Base-by-base conservation (phyloP, 2,329 filamentous ascomycete species). In the Penicillium glabrum region DNA sequence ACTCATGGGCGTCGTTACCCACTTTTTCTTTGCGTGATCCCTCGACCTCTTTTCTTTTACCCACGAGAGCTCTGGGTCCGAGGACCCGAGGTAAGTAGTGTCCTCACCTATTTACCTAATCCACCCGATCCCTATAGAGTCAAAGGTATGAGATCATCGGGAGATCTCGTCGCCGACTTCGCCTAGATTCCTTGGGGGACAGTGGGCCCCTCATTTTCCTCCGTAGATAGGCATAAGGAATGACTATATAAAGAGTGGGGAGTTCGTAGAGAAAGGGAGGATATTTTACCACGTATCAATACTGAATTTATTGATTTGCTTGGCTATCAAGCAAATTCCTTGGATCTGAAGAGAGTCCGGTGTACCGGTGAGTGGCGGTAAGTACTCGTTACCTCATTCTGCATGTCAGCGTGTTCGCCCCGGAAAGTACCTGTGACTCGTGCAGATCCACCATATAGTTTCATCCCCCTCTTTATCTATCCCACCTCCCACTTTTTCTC, bases 321-420 rank as follows among this genome's bases (percentile, higher is more conserved):
- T 37, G 33, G 33, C 49, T 19, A 21, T 23, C 35, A 39, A 41
- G 13, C 23, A 39, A 41, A 41, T 41, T 41, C 39, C 19, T 41
- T 41, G 19, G 39, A 39, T 39, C 35, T 39, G 50, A 43, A 16
- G 16, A 45, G 41, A 29, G 37, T 49, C 57, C 64, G 64, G 64
- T 67, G 65, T 65, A 50, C 65, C 65, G 65, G 65, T 67, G 65
- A 67, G 50, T 50, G 53, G 47, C 54, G 48, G 49, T 48, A 55
- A 49, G 58, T 63, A 59, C 54, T 11, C 39, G 61, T 65, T 67
- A 66, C 63, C 61, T 67, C 64, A 66, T 64, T 48, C 41, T 58
- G 51, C 46, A 27, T 61, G 59, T 66, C 61, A 64, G 31, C 41
- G 21, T 8, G 7, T 39, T 45, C 51, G 29, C 49, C 56, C 52